phyloP scores from a whole-genome alignment of 23 red algal species.

The Chondrus crispus region DNA sequence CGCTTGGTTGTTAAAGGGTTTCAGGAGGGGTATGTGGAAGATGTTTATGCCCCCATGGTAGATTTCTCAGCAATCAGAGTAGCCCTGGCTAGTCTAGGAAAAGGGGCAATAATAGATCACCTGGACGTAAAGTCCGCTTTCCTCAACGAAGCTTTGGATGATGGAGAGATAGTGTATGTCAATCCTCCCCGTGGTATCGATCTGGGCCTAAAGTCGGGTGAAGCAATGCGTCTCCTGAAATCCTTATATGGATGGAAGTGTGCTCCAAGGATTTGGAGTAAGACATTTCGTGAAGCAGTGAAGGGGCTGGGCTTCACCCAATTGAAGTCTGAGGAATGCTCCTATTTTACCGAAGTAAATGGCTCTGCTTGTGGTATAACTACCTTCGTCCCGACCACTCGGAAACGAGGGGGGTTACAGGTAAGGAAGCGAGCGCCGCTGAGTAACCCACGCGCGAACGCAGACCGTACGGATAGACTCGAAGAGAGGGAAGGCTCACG shows the following conservation, averaged over 20 bases:
- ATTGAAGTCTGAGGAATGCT: not conserved
- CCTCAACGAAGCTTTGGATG: not conserved
- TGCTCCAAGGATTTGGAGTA: not conserved
- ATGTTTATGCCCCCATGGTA: not conserved
- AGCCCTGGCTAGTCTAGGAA: not conserved
- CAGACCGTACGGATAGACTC: too few relatives aligned
- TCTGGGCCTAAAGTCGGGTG: not conserved
- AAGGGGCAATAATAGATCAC: not conserved
- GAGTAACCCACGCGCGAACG: too few relatives aligned
- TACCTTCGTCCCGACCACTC: too few relatives aligned
- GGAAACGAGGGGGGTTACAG: too few relatives aligned
- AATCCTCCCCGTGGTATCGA: not conserved
- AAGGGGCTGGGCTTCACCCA: not conserved
- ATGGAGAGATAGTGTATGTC: not conserved
- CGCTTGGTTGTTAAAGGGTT: slow-evolving; percentile 5
- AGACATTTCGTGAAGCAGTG: not conserved
- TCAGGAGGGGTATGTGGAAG: not conserved
- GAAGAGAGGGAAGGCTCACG: too few relatives aligned
- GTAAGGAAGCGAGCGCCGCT: too few relatives aligned
- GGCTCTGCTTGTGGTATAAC: too few relatives aligned
- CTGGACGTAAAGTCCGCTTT: not conserved
- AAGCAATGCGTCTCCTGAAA: not conserved
- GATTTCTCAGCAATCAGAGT: not conserved
- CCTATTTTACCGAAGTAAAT: too few relatives aligned
- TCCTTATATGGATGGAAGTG: not conserved